A percentile compares a stretch with the other conserved stretches of the same genome.
These are phyloP conservation scores for Cyphellophora attinorum DNA, from an alignment of 2,329 filamentous ascomycete genomes.

Conservation along the genomic window DNA sequence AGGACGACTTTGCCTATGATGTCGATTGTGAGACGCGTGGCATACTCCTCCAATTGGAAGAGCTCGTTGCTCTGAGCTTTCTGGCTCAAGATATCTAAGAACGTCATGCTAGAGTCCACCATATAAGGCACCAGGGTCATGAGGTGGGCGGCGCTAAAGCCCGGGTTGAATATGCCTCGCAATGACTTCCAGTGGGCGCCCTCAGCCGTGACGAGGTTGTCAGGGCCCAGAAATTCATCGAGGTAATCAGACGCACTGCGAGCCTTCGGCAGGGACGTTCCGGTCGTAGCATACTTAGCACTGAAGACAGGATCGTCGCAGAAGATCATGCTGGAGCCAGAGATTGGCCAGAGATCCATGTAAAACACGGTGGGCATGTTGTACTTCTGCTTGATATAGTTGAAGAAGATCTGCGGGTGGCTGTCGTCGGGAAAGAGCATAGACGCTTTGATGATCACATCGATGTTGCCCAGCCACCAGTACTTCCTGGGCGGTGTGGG, in stretches of 20 bases:
- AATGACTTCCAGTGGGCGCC: slow-evolving; percentile 21
- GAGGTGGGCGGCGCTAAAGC: slow-evolving; percentile 22
- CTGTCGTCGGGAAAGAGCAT: not conserved
- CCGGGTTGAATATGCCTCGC: slow-evolving; percentile 23
- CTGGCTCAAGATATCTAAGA: slow-evolving; percentile 17
- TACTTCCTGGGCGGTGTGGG: not conserved
- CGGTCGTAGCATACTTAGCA: slow-evolving; percentile 14
- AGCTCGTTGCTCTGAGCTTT: slow-evolving; percentile 15
- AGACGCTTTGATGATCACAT: not conserved
- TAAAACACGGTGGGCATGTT: slow-evolving; percentile 14
- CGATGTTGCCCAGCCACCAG: not conserved
- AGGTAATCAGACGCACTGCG: slow-evolving; percentile 7
- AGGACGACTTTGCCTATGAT: slow-evolving; percentile 22
- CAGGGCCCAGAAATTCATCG: slow-evolving; percentile 11
- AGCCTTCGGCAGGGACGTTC: slow-evolving; percentile 17
- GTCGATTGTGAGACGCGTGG: slow-evolving; percentile 23
- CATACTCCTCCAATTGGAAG: slow-evolving; percentile 19
- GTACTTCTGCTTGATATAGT: slow-evolving; percentile 10
- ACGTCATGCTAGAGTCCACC: slow-evolving; percentile 19
- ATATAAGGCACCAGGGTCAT: slow-evolving; percentile 21
- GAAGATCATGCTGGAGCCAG: slow-evolving; percentile 14
- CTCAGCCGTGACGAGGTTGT: slow-evolving; percentile 18
- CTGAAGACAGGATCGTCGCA: slow-evolving; percentile 14
- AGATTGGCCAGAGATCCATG: slow-evolving; percentile 19
- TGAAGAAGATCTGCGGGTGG: slow-evolving; percentile 1